Conservation (phyloP, 2,329 filamentous ascomycete species). For the Rugonectria rugulosa region DNA sequence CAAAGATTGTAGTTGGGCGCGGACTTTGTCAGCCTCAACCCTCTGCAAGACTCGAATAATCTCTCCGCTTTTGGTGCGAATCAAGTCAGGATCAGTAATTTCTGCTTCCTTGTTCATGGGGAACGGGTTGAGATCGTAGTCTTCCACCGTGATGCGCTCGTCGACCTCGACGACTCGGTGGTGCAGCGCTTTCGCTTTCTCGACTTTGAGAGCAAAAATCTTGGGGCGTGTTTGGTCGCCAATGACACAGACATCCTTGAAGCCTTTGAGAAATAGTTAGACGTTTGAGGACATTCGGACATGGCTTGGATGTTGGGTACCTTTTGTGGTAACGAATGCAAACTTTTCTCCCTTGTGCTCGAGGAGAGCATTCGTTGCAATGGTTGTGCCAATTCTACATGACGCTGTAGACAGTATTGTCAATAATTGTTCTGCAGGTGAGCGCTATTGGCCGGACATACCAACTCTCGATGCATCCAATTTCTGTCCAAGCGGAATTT, state of each 20-base stretch:
- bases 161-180: constrained; percentile 73
- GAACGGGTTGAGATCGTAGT: constrained; percentile 71
- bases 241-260: constrained; percentile 76
- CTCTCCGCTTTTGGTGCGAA: constrained; percentile 68
- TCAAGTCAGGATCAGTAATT: background rate
- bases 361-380: constrained; percentile 78
- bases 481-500: constrained; percentile 56
- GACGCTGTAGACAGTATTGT: constrained; percentile 59
- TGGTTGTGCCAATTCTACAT: constrained; percentile 79
- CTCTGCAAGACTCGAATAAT: constrained; percentile 67
- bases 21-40: constrained; percentile 58
- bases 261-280: constrained; percentile 41
- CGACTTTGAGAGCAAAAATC: constrained; percentile 75
- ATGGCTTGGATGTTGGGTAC: background rate
- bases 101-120: constrained; percentile 60
- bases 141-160: constrained; percentile 75
- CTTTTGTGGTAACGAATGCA: constrained; percentile 72
- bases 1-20: constrained; percentile 64
- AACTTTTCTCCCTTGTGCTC: constrained; percentile 76
- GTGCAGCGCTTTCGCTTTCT: constrained; percentile 72
- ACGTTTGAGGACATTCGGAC: background rate
- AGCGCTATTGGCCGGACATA: constrained; percentile 6
- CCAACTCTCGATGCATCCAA: constrained; percentile 45
- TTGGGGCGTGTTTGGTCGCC: constrained; percentile 76
- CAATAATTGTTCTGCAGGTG: background rate